Evolutionary conservation across 1,284 basidiomycete species (phyloP), one percentile per base, ranked within the genome.

Genomic region (Ceratobasidium sp.): DNA sequence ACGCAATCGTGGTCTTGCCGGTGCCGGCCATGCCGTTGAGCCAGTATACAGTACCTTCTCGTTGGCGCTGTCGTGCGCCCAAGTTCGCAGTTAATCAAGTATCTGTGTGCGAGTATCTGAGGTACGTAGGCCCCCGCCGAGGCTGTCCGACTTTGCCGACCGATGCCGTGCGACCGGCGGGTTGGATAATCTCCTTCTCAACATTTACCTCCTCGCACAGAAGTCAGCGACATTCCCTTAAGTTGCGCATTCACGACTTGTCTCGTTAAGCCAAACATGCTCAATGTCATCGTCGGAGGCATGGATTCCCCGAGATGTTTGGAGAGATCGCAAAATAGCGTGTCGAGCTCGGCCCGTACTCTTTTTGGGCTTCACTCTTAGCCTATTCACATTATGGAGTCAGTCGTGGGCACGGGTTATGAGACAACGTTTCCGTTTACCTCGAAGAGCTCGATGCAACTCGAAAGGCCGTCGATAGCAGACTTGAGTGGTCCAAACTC

Each of bases 1-100:
- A 37, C 34, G 59, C 59, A 32, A 62, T 62, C 22, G 59, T 34
- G 15, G 40, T n/a, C n/a, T n/a, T n/a, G n/a, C n/a, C n/a, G n/a
- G n/a, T n/a, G n/a, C 46, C 65, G 19, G 65, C 43, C 65, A 67
- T 62, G 32, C 59, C 59, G 37, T 59, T 65, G 9, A 52, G 44
- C 46, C 66, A 68, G 32, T 68, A 68, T 29, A 49, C n/a, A n/a
- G n/a, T n/a, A n/a, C n/a, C 15, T 46, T 49, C 44, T 65, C 29
- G n/a, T 9, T n/a, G 11, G 43, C 9, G 1, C 4, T 13, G 37
- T 1, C n/a, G 43, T 49, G 17, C n/a, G 57, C 57, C 57, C 57
- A 59, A n/a, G 6, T 59, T 15, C 15, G 29, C 56, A 59, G 56
- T 25, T 59, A 4, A 15, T 25, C 29, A 15, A 59, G 29, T 25